phyloP scores from a whole-genome alignment of 257 asterid genomes.

The Petunia secreta region DNA sequence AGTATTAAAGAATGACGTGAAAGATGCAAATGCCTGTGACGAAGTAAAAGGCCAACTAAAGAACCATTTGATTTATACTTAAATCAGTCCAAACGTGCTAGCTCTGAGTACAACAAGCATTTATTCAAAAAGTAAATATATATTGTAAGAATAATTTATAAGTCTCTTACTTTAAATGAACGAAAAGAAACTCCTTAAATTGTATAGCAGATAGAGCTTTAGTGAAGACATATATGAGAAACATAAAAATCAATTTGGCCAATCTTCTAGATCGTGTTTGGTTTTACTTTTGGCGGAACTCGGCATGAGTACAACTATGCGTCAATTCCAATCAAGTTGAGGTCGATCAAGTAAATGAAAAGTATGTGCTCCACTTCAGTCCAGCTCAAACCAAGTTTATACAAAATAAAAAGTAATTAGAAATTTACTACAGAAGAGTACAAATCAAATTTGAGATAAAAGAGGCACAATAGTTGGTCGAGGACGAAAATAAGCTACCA shows the following conservation, averaged over 20 bases:
- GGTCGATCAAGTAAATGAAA: too few species aligned
- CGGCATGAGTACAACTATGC: not conserved
- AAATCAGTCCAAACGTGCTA: not conserved
- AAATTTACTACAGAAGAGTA: not conserved
- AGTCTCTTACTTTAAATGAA: not conserved
- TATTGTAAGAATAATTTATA: not conserved
- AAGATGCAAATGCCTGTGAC: not conserved
- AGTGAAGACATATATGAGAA: too few species aligned
- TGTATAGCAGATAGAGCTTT: not conserved
- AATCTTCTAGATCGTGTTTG: not conserved
- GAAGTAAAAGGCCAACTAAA: not conserved
- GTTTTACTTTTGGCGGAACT: not conserved
- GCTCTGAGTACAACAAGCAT: not conserved
- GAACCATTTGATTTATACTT: not conserved
- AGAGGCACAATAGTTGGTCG: conserved; percentile 22
- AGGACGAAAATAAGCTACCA: conserved; percentile 32
- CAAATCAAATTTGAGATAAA: conserved; percentile 6
- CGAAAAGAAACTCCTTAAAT: not conserved
- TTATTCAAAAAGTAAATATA: not conserved
- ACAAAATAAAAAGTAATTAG: too few species aligned
- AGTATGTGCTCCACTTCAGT: too few species aligned
- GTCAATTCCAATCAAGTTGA: too few species aligned
- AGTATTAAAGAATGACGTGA: too few species aligned
- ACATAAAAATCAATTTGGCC: not conserved
- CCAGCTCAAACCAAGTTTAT: too few species aligned